phyloP scores from a whole-genome alignment of 441 rosid genomes.

The Biscutella laevigata region DNA sequence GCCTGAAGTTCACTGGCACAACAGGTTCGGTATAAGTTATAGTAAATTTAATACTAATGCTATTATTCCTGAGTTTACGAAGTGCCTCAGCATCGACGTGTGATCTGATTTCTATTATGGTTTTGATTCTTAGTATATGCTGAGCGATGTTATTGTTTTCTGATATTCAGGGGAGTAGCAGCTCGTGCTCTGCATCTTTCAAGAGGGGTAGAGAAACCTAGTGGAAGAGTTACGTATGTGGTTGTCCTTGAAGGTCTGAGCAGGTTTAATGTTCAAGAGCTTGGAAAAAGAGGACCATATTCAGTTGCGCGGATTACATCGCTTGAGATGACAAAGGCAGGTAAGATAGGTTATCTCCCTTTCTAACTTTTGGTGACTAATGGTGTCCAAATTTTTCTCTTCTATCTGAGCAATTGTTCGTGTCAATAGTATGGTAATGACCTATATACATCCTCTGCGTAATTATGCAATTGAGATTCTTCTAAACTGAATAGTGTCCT shows the following conservation, averaged over 20 bases:
- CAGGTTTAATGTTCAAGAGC: conserved; percentile 87
- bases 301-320: conserved; percentile 79
- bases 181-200: conserved; percentile 97
- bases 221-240: conserved; percentile 95
- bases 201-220: conserved; percentile 98
- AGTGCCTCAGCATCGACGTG: background rate
- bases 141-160: conserved; percentile 12
- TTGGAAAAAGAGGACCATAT: conserved; percentile 81
- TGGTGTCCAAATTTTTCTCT: background rate
- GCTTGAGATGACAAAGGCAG: conserved; percentile 80
- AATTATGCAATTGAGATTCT: background rate
- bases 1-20: conserved; percentile 48
- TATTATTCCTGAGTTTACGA: background rate
- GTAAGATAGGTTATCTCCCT: conserved; percentile 33
- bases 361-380: background rate
- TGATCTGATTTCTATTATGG: conserved; percentile 4
- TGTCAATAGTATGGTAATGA: background rate
- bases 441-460: background rate
- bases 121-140: conserved; percentile 3
- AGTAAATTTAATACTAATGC: background rate
- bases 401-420: background rate
- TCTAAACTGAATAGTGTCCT: background rate
- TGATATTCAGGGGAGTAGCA: conserved; percentile 69
- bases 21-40: conserved; percentile 39
- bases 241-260: conserved; percentile 97